Evolutionary conservation across 257 asterid species (phyloP).

Genomic region (Petrea volubilis): DNA sequence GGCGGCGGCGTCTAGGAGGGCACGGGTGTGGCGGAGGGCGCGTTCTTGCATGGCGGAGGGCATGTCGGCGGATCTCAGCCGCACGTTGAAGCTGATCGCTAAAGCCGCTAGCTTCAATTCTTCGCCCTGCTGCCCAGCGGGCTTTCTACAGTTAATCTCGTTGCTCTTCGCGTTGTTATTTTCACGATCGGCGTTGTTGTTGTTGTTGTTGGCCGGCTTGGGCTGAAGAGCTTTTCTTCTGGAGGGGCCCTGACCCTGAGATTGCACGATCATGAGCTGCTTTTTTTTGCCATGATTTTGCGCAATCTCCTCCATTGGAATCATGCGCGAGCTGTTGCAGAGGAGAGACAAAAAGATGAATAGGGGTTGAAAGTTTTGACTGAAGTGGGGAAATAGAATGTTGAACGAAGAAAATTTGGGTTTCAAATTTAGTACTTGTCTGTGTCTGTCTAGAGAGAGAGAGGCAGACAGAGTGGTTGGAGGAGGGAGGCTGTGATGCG

Average conservation of each 20-base stretch:
- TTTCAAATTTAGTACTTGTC: background rate
- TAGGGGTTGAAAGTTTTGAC: constrained; percentile 37
- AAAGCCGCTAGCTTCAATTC: constrained; percentile 61
- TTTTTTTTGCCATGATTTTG: constrained; percentile 21
- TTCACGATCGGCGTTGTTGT: background rate
- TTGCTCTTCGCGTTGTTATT: background rate
- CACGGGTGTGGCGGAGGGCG: constrained; percentile 64
- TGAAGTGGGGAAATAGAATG: constrained; percentile 27
- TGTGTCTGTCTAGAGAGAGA: background rate
- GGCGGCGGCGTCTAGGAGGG: constrained; percentile 48
- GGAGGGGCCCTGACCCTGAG: background rate
- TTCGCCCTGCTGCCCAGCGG: constrained; percentile 21
- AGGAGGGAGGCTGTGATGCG: background rate
- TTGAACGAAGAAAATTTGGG: constrained; percentile 12
- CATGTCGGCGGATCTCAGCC: constrained; percentile 78
- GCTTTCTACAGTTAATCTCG: background rate
- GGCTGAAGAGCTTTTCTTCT: constrained; percentile 10
- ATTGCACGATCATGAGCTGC: constrained; percentile 1
- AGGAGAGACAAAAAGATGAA: background rate
- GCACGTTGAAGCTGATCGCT: constrained; percentile 54
- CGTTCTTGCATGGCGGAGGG: constrained; percentile 75
- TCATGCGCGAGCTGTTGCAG: constrained; percentile 13
- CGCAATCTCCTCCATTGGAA: constrained; percentile 19
- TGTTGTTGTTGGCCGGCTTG: background rate
- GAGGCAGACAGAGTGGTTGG: constrained; percentile 30